phyloP scores from a whole-genome alignment of 1,284 basidiomycete species.

The Ganoderma meredithae region DNA sequence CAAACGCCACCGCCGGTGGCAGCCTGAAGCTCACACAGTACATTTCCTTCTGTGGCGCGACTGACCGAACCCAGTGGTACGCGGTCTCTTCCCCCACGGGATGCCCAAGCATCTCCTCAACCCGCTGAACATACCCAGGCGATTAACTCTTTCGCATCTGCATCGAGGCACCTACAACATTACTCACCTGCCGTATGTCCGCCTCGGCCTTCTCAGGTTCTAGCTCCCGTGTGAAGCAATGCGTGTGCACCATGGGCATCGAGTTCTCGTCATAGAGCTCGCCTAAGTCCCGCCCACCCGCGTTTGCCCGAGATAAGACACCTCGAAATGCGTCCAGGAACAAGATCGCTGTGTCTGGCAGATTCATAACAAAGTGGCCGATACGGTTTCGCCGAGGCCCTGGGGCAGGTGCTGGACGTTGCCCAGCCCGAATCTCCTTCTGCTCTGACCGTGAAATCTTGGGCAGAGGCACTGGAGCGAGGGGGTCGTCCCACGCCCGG shows the following conservation, averaged over 20 bases:
- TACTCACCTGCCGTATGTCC: conserved; percentile 83
- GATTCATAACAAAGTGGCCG: conserved; percentile 96
- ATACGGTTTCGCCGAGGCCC: conserved; percentile 59
- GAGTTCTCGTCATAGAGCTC: conserved; percentile 52
- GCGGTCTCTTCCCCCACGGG: conserved; percentile 59
- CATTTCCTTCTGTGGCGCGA: conserved; percentile 98
- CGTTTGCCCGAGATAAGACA: conserved; percentile 54
- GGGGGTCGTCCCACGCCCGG: conserved; percentile 67
- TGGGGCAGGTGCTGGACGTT: conserved; percentile 22
- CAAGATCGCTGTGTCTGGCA: conserved; percentile 90
- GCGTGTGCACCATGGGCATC: conserved; percentile 94
- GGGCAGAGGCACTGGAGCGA: conserved; percentile 61
- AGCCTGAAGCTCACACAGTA: conserved; percentile 95
- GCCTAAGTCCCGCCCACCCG: conserved; percentile 46
- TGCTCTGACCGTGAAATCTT: conserved; percentile 51
- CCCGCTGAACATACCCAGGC: conserved; percentile 61
- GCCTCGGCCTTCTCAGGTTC: conserved; percentile 69
- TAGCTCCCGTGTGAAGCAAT: conserved; percentile 95
- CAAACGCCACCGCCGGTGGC: conserved; percentile 63
- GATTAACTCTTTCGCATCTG: conserved; percentile 19
- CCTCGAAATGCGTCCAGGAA: conserved; percentile 93
- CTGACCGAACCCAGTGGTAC: conserved; percentile 87
- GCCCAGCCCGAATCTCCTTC: conserved; percentile 42
- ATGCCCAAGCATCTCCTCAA: conserved; percentile 71
- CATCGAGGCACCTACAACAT: conserved; percentile 13